phyloP scores from a whole-genome alignment of 208 protist species.

The Acanthamoeba sp. region DNA sequence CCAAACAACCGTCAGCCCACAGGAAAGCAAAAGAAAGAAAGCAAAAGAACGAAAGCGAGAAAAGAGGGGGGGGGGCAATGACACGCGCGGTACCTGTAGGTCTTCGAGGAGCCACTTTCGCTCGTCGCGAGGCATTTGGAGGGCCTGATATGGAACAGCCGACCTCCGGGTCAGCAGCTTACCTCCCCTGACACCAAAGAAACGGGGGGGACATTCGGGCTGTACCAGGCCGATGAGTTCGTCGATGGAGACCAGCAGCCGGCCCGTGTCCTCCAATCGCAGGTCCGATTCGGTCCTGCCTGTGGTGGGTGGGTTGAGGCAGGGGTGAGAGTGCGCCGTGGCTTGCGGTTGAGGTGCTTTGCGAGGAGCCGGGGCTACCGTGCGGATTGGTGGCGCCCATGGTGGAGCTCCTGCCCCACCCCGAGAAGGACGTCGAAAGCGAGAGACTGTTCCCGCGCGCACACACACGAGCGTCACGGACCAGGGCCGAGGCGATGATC shows the following conservation, averaged over 20 bases:
- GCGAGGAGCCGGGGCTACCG: too few species aligned
- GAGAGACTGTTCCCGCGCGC: not conserved
- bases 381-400: not conserved
- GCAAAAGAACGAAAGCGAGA: too few species aligned
- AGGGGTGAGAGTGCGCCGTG: too few species aligned
- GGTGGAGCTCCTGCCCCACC: not conserved
- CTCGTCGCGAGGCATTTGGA: not conserved
- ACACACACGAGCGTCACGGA: not conserved
- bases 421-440: slow-evolving; percentile 9
- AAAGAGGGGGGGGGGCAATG: too few species aligned
- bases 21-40: not conserved
- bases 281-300: not conserved
- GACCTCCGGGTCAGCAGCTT: not conserved
- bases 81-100: not conserved
- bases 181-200: too few species aligned
- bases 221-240: not conserved
- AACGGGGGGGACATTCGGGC: too few species aligned
- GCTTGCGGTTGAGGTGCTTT: too few species aligned
- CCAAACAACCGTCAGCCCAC: too few species aligned
- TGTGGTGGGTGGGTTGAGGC: not conserved
- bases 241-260: not conserved
- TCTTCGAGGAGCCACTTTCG: slow-evolving; percentile 33
- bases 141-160: not conserved
- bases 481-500: too few species aligned
- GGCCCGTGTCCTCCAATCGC: slow-evolving; percentile 24